Conservation (phyloP, 371 early-diverging fungal genomes). For the Apophysomyces elegans region DNA sequence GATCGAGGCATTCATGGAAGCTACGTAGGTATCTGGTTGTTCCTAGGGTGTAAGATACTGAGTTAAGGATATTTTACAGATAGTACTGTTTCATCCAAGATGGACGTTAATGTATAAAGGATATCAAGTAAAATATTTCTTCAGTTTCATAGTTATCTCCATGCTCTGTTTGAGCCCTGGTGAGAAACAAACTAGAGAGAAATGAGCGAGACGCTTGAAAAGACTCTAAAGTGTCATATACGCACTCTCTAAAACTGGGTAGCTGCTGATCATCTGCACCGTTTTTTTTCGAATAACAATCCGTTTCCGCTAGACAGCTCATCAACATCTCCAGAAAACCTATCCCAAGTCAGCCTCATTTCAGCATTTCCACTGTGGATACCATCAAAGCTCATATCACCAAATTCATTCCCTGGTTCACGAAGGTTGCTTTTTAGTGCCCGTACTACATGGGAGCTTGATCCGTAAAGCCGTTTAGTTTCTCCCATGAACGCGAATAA, state of each 20-base stretch:
- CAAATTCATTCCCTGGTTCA: not conserved
- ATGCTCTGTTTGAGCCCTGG: constrained; percentile 23
- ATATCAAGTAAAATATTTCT: constrained; percentile 23
- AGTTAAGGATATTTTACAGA: constrained; percentile 18
- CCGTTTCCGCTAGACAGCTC: not conserved
- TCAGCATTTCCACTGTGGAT: not conserved
- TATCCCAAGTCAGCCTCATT: not conserved
- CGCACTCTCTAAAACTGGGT: constrained; percentile 2
- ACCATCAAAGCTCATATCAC: constrained; percentile 31
- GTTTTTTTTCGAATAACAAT: not conserved
- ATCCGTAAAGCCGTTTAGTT: constrained; percentile 18
- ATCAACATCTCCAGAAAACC: constrained; percentile 14
- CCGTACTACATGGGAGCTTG: constrained; percentile 10
- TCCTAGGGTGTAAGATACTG: constrained; percentile 22
- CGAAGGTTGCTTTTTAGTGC: not conserved
- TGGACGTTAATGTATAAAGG: not conserved
- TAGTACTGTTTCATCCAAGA: not conserved
- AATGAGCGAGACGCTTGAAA: not conserved
- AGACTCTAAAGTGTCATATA: not conserved
- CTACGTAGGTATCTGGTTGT: constrained; percentile 22
- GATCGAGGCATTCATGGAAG: constrained; percentile 47
- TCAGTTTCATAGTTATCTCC: constrained; percentile 17
- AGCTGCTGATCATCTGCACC: not conserved
- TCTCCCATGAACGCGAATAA: constrained; percentile 19
- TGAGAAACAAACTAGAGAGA: constrained; percentile 22